Conservation (phyloP, 345 rosid species). For the Psidium guajava region DNA sequence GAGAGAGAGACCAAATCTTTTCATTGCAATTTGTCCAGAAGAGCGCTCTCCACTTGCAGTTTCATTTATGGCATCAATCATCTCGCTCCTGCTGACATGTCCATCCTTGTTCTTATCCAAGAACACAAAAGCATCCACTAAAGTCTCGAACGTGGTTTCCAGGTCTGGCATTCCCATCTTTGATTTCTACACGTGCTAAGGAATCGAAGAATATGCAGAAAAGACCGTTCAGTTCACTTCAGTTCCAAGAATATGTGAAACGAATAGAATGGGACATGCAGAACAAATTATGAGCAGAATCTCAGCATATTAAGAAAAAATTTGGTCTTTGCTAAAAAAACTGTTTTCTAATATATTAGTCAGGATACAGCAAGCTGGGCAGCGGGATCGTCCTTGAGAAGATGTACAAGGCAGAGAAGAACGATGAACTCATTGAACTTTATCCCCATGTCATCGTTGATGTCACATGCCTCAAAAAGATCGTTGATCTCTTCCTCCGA, state of each 20-base stretch:
- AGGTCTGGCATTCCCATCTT: constrained; percentile 60
- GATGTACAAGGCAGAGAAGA: constrained; percentile 83
- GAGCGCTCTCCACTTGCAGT: constrained; percentile 75
- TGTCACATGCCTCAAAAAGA: constrained; percentile 75
- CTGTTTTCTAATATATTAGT: not conserved
- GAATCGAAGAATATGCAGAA: constrained; percentile 11
- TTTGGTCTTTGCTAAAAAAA: not conserved
- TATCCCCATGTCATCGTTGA: constrained; percentile 68
- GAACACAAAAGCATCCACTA: constrained; percentile 81
- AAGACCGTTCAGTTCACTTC: not conserved
- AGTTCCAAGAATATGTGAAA: not conserved
- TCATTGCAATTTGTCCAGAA: constrained; percentile 73
- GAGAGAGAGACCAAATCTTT: constrained; percentile 66
- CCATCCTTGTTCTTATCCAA: constrained; percentile 89
- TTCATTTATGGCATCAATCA: constrained; percentile 78
- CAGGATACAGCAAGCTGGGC: constrained; percentile 49
- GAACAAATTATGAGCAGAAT: not conserved
- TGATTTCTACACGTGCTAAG: constrained; percentile 51
- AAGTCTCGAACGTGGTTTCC: constrained; percentile 75
- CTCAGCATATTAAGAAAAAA: not conserved
- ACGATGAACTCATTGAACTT: constrained; percentile 87
- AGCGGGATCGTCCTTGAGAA: constrained; percentile 63
- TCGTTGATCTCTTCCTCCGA: constrained; percentile 76
- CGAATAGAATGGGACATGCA: not conserved
- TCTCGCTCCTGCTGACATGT: constrained; percentile 77